Evolutionary conservation across 192 early-diverging fungal species (phyloP).

Genomic region (Rhizoclosmatium sp.): DNA sequence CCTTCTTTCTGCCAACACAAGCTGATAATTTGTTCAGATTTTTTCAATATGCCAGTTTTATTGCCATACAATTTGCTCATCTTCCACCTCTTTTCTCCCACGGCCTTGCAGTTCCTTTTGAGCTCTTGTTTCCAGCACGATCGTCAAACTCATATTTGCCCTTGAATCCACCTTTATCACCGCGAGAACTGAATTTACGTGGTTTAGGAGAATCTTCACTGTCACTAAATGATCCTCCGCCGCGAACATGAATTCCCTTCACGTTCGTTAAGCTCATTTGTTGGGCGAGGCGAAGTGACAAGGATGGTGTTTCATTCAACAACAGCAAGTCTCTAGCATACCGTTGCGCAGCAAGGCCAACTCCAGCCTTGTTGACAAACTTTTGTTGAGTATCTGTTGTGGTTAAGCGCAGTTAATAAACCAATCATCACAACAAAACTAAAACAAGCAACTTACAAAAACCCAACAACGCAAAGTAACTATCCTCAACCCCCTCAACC

Average conservation of each 20-base stretch:
- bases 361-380: not conserved
- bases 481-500: constrained; percentile 53
- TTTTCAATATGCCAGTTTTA: too few relatives aligned
- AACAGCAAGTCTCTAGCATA: constrained; percentile 36
- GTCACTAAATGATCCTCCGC: not conserved
- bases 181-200: not conserved
- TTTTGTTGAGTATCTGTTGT: not conserved
- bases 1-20: too few relatives aligned
- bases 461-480: constrained; percentile 69
- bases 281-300: constrained; percentile 2
- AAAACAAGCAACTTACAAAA: constrained; percentile 60
- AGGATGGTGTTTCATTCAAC: constrained; percentile 29
- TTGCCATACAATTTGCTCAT: too few relatives aligned
- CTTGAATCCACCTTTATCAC: constrained; percentile 1
- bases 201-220: not conserved
- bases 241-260: constrained; percentile 28
- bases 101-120: too few relatives aligned
- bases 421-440: not conserved
- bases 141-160: not conserved
- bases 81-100: too few relatives aligned
- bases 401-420: not conserved
- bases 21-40: too few relatives aligned
- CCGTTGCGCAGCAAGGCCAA: constrained; percentile 23
- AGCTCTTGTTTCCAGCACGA: too few relatives aligned
- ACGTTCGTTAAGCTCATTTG: constrained; percentile 39